These are phyloP conservation scores for Arabidopsis thaliana DNA, from an alignment of 345 rosid genomes.

Conservation along the genomic window DNA sequence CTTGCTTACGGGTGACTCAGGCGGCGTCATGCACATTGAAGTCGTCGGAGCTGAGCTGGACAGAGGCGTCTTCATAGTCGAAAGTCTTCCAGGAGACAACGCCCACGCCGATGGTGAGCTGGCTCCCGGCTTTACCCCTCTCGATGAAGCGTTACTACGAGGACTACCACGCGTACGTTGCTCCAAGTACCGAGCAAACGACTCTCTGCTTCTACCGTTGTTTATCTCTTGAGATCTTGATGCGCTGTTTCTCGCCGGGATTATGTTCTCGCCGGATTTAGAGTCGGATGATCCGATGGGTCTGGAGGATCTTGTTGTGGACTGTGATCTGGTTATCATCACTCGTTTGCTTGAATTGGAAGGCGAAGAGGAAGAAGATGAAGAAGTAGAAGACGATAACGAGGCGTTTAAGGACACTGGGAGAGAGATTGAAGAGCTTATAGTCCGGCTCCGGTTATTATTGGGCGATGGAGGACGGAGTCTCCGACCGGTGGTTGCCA, in stretches of 20 bases:
- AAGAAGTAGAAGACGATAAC: constrained; percentile 32
- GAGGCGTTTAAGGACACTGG: constrained; percentile 46
- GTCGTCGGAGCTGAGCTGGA: constrained; percentile 33
- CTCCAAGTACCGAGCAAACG: constrained; percentile 39
- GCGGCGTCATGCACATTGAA: constrained; percentile 39
- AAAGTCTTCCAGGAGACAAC: constrained; percentile 66
- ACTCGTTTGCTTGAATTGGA: constrained; percentile 39
- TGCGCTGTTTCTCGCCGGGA: constrained; percentile 46
- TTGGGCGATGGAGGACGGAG: constrained; percentile 43
- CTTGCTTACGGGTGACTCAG: constrained; percentile 39
- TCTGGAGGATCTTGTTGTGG: constrained; percentile 46
- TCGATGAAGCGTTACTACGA: constrained; percentile 32
- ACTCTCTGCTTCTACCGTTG: constrained; percentile 35
- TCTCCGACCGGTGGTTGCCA: constrained; percentile 33
- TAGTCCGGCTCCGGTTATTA: constrained; percentile 31
- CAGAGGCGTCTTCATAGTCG: constrained; percentile 8
- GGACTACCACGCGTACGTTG: constrained; percentile 54
- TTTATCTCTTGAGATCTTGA: constrained; percentile 35
- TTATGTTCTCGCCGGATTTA: background rate
- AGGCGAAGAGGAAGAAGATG: constrained; percentile 44
- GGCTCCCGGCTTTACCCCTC: constrained; percentile 44
- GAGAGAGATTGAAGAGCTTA: constrained; percentile 33
- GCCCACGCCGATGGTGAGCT: constrained; percentile 80
- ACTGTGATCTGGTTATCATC: constrained; percentile 40
- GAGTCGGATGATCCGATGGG: constrained; percentile 23